Conservation (phyloP, 768 basidiomycete species). For the Pulveroboletus sp. region DNA sequence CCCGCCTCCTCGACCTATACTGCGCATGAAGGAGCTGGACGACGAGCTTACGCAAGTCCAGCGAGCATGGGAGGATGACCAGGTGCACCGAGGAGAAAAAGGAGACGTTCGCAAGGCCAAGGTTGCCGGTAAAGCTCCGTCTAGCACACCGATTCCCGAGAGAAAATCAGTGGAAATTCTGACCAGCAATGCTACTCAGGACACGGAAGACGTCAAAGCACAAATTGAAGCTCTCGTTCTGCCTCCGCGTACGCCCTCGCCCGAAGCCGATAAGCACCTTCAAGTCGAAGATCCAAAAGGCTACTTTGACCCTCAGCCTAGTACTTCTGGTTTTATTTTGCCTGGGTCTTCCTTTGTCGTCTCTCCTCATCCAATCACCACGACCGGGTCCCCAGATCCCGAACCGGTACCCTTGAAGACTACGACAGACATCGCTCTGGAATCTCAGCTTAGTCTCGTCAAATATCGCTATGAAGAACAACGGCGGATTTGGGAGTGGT, state of each 20-base stretch:
- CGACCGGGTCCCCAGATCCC: slow-evolving; percentile 32
- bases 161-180: slow-evolving; percentile 15
- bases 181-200: slow-evolving; percentile 18
- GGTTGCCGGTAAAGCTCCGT: slow-evolving; percentile 9
- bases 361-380: slow-evolving; percentile 29
- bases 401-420: slow-evolving; percentile 51
- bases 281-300: slow-evolving; percentile 33
- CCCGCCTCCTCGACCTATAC: slow-evolving; percentile 85
- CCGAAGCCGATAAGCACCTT: slow-evolving; percentile 25
- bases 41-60: slow-evolving; percentile 66
- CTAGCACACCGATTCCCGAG: slow-evolving; percentile 30
- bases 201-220: slow-evolving; percentile 54
- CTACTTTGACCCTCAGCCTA: slow-evolving; percentile 42
- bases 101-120: slow-evolving; percentile 22
- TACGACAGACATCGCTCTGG: slow-evolving; percentile 63
- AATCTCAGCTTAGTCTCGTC: slow-evolving; percentile 65
- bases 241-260: slow-evolving; percentile 40
- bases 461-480: slow-evolving; percentile 85
- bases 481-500: slow-evolving; percentile 93
- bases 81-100: slow-evolving; percentile 71
- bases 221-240: slow-evolving; percentile 56
- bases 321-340: slow-evolving; percentile 25
- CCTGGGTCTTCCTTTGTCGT: slow-evolving; percentile 30
- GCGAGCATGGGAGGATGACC: slow-evolving; percentile 83
- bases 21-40: slow-evolving; percentile 86